Base-by-base conservation (phyloP, 1,139 yeast genomes). In the Pichia cactophila region DNA sequence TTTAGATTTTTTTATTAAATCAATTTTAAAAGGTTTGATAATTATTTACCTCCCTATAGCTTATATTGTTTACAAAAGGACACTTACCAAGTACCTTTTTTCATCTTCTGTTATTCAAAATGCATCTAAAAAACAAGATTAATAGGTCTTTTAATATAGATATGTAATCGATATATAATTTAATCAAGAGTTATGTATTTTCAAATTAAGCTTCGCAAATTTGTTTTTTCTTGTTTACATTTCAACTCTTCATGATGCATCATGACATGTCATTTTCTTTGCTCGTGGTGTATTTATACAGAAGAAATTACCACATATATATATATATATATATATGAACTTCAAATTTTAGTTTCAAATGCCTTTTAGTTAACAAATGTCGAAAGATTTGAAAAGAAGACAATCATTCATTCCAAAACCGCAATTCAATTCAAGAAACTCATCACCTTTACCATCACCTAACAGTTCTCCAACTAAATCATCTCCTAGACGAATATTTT, bases 381-480 rank as follows among this genome's bases (percentile, higher is more conserved):
- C 20, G 11, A 39, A 37, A 26, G 43, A 36, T 12, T 29, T 20
- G 37, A 31, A 38, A 33, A 35, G 47, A 20, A 41, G 52, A 4
- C 47, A 46, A 38, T 49, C 52, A 26, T 26, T 50, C n/a, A 50
- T 50, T 5, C 53, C 51, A 5, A 45, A 41, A 42, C 49, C 53
- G 5, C 40, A 33, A 17, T 38, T 42, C 26, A 26, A 41, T 11
- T 8, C 35, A 16, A n/a, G 44, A 8, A 39, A 33, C 26, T 33
- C 42, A 23, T 40, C 44, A n/a, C 47, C 47, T 11, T 20, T 28
- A 6, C 29, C 47, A 28, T 45, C 54, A 11, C 54, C 54, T 0
- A 26, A 33, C 2, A 33, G 28, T 31, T 50, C 53, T 1, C 53
- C 53, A 16, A 39, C 38, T 17, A 50, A 47, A 41, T 26, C 41